Percentiles rank a stretch among this genome's conserved stretches.
phyloP scores from a whole-genome alignment of 345 rosid species.

The Populus deltoides region DNA sequence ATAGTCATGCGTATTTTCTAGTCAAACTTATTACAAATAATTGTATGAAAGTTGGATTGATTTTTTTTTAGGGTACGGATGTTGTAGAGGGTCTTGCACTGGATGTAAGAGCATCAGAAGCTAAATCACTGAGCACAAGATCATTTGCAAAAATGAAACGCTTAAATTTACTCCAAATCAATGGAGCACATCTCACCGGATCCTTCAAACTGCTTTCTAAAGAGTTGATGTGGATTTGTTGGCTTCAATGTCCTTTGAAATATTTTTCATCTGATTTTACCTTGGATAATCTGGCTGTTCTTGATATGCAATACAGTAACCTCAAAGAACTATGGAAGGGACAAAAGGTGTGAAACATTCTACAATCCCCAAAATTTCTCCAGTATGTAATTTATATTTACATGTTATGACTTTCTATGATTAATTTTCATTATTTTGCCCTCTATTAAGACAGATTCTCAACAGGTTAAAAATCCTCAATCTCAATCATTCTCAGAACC shows the following conservation, averaged over 20 bases:
- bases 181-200: not conserved
- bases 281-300: not conserved
- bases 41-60: too few relatives aligned
- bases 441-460: too few relatives aligned
- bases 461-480: too few relatives aligned
- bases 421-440: too few relatives aligned
- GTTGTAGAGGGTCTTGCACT: not conserved
- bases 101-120: not conserved
- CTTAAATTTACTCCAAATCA: not conserved
- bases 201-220: not conserved
- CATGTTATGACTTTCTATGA: too few relatives aligned
- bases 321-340: not conserved
- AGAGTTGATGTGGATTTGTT: not conserved
- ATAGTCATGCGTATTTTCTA: too few relatives aligned
- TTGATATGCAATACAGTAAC: not conserved
- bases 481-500: too few relatives aligned
- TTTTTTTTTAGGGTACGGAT: not conserved
- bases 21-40: too few relatives aligned
- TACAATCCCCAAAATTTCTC: too few relatives aligned
- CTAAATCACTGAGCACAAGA: not conserved
- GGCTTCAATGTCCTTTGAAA: not conserved
- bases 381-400: too few relatives aligned
- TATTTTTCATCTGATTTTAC: not conserved
- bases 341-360: not conserved
- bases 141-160: not conserved